Base-by-base conservation (phyloP, 371 early-diverging fungal genomes). In the Apophysomyces variabilis region DNA sequence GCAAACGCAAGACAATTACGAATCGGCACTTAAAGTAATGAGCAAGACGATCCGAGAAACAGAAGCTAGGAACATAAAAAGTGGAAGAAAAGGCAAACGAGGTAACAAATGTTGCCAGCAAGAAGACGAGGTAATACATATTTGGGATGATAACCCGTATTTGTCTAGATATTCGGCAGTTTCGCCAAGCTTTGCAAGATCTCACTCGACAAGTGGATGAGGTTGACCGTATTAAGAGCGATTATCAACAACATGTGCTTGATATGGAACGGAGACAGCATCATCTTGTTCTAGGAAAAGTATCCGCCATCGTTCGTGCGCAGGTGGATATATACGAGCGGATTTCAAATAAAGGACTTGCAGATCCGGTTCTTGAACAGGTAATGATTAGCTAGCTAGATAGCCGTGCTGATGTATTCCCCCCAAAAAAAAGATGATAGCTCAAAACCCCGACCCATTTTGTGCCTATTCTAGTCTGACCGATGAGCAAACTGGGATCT, bases 251-350 rank as follows among this genome's bases (percentile, higher is more conserved):
- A 57, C 73, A 75, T 62, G 81, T 78, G 35, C 61, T 80, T 43
- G 83, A 85, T 35, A 72, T 75, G 14, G 85, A 85, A 57, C 77
- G 77, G 58, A 68, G 76, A 4, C 76, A 85, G 43, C 70, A 83
- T 35, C 76, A 81, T 38, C 64, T 73, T 21, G 76, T 83, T 38
- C 66, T 85, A 11, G 69, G 69, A 59, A 81, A 85, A 70, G 75
- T 77, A 1, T 76, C 80, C 5, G 73, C 76, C 13, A 65, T 85
- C n/a, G 83, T 85, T 14, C 75, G 80, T 1, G 85, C 83, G 6
- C 78, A 85, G 61, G 81, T 83, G 13, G 85, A 85, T 54, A 77
- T 85, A 21, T 79, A 77, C 39, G 85, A 85, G 59, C 69, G 81
- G 9, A 76, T 85, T 7, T 76, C 82, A 16, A 78, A 68, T 66